A percentile compares a stretch with the other conserved stretches of the same genome.
These are phyloP conservation scores for Besnoitia besnoiti DNA, from an alignment of 169 alveolate species.

Conservation along the genomic window DNA sequence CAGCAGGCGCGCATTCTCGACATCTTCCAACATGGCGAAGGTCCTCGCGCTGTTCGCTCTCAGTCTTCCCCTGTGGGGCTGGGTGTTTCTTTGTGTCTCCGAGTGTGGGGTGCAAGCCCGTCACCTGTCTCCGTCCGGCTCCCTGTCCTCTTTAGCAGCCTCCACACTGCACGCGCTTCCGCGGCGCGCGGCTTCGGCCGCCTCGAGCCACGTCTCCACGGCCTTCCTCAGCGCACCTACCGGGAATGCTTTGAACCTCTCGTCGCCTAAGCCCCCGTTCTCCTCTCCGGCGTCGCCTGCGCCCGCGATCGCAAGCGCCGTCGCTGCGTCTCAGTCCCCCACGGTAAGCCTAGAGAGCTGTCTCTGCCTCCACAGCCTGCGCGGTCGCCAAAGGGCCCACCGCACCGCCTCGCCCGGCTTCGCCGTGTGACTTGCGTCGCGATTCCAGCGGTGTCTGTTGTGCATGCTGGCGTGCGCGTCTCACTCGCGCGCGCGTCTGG, in stretches of 20 bases:
- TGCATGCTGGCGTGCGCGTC: no score
- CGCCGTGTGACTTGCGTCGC: no score
- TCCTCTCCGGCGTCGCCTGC: not conserved
- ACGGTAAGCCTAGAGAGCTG: no score
- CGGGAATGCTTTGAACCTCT: not conserved
- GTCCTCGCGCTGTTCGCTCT: not conserved
- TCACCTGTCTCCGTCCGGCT: not conserved
- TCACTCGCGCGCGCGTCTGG: no score
- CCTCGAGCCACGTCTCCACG: not conserved
- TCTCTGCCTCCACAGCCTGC: no score
- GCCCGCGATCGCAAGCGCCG: not conserved
- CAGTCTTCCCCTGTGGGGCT: not conserved
- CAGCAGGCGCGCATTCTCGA: no score
- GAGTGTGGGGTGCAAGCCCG: not conserved
- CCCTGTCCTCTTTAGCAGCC: not conserved
- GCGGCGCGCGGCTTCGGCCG: not conserved
- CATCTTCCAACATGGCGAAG: no score
- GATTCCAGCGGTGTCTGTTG: no score
- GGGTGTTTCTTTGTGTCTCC: not conserved
- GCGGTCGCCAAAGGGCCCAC: no score
- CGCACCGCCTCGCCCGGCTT: no score
- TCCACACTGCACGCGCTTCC: not conserved
- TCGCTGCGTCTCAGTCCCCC: not conserved
- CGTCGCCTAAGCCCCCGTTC: not conserved
- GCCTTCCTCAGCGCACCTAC: not conserved